Evolutionary conservation across 2,329 filamentous ascomycete genomes (phyloP).

Genomic region (Cryoendolithus antarcticus): DNA sequence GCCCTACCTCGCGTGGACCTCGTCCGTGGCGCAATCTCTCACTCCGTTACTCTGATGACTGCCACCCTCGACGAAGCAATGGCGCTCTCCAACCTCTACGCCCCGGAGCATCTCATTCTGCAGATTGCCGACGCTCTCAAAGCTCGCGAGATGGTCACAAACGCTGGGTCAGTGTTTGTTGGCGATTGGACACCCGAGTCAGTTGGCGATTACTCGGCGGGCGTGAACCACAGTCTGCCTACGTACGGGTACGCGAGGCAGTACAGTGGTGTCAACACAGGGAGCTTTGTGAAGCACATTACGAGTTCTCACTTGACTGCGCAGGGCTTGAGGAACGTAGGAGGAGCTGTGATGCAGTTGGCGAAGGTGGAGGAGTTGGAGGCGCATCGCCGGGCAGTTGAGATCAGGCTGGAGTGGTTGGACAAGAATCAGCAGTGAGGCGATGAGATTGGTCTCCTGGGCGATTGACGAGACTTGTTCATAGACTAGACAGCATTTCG

Average conservation of each 20-base stretch:
- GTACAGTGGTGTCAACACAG: conserved; percentile 93
- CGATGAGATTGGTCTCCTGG: too few species aligned
- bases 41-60: conserved; percentile 77
- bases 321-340: conserved; percentile 74
- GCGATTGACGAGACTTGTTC: too few species aligned
- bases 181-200: conserved; percentile 95
- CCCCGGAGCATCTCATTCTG: conserved; percentile 90
- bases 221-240: conserved; percentile 92
- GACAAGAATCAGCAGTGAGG: conserved; percentile 2
- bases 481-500: too few species aligned
- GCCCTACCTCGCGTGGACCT: conserved; percentile 85
- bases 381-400: conserved; percentile 69
- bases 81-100: conserved; percentile 82
- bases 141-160: conserved; percentile 68
- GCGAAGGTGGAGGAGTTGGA: conserved; percentile 91
- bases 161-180: conserved; percentile 92
- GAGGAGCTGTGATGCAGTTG: conserved; percentile 82
- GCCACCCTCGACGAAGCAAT: conserved; percentile 64
- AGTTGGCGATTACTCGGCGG: conserved; percentile 94
- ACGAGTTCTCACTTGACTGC: conserved; percentile 83
- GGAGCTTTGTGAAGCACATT: conserved; percentile 95
- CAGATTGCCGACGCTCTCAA: conserved; percentile 68
- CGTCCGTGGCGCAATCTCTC: conserved; percentile 75
- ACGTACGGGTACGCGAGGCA: conserved; percentile 98
- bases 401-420: conserved; percentile 42